Evolutionary conservation across 1,139 yeast genomes (phyloP).

Genomic region (Scheffersomyces titani): DNA sequence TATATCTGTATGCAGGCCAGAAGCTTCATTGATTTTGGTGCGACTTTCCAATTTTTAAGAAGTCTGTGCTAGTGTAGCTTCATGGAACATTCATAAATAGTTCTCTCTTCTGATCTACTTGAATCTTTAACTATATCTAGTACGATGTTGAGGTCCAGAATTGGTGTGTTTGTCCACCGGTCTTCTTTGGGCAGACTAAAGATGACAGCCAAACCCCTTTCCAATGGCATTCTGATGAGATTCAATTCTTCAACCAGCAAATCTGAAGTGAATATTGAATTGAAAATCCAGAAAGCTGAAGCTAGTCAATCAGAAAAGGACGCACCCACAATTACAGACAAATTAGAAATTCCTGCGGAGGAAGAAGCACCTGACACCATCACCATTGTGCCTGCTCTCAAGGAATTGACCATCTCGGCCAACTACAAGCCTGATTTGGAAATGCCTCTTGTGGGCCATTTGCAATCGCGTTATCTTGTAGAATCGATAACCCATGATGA

Average conservation of each 20-base stretch:
- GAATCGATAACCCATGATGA: conserved; percentile 52
- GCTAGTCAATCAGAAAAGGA: not conserved
- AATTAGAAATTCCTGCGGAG: not conserved
- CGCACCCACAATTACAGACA: not conserved
- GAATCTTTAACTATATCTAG: not conserved
- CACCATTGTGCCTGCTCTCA: conserved; percentile 40
- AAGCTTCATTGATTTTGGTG: not conserved
- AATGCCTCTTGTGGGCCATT: conserved; percentile 45
- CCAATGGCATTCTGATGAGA: not conserved
- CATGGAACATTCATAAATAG: not conserved
- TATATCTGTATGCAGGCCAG: not conserved
- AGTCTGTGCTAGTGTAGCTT: not conserved
- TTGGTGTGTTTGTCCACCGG: not conserved
- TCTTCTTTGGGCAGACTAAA: not conserved
- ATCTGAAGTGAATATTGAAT: not conserved
- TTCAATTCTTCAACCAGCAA: not conserved
- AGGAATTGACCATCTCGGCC: conserved; percentile 23
- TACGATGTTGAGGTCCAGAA: not conserved
- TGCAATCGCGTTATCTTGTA: conserved; percentile 48
- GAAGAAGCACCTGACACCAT: conserved; percentile 23
- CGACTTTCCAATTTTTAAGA: not conserved
- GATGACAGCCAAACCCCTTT: not conserved
- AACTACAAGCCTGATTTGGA: conserved; percentile 32
- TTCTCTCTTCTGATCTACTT: not conserved
- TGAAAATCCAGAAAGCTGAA: not conserved